Conservation (phyloP, 768 basidiomycete species). For the Sistotremastrum suecicum region DNA sequence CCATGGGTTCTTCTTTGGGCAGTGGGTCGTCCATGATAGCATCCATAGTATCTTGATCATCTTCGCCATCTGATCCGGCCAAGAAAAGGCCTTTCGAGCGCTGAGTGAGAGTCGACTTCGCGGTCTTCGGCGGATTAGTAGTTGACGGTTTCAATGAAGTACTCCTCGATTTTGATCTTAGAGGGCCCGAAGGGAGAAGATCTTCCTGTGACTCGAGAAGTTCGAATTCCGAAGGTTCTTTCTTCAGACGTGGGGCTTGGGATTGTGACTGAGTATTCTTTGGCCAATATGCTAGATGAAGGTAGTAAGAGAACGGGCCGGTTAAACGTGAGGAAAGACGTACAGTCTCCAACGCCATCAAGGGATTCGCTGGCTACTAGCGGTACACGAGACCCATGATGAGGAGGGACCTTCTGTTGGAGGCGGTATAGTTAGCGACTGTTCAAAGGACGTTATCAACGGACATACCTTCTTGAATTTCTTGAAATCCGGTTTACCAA, state of each 20-base stretch:
- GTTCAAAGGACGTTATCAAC: not conserved
- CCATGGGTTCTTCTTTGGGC: not conserved
- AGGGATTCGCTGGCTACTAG: constrained; percentile 36
- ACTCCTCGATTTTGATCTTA: constrained; percentile 11
- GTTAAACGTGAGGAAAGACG: constrained; percentile 3
- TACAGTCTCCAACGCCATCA: constrained; percentile 9
- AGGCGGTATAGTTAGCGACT: not conserved
- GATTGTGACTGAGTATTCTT: constrained; percentile 12
- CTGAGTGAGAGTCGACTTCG: constrained; percentile 11
- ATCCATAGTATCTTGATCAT: constrained; percentile 2
- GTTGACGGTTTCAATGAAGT: constrained; percentile 4
- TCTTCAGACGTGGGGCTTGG: constrained; percentile 12
- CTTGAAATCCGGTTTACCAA: constrained; percentile 53
- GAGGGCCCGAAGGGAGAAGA: constrained; percentile 12
- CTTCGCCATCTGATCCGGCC: constrained; percentile 31
- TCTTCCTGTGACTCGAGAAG: constrained; percentile 6
- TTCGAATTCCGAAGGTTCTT: constrained; percentile 6
- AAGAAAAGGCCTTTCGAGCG: constrained; percentile 30
- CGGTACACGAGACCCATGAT: constrained; percentile 12
- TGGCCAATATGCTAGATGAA: constrained; percentile 36
- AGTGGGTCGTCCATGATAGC: not conserved
- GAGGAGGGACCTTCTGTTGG: constrained; percentile 19
- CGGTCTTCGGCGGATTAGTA: not conserved
- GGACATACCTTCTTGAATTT: constrained; percentile 58
- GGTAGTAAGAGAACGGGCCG: not conserved